Percentiles rank a stretch among this genome's conserved stretches.
Conservation (phyloP, 768 basidiomycete genomes). For the Calocybe cyanea region DNA sequence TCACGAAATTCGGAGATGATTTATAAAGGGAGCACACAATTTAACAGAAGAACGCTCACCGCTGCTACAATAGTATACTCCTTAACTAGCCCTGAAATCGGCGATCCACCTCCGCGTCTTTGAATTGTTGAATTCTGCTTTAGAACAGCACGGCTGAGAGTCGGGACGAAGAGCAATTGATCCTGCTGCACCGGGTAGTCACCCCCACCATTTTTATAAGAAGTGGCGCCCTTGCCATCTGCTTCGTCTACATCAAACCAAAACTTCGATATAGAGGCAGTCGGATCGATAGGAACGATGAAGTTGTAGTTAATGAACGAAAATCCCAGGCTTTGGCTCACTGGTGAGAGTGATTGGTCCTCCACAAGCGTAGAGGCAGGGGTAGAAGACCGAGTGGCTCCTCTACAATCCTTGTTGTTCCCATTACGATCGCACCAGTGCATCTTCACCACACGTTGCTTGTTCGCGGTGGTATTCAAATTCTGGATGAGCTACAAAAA, state of each 20-base stretch:
- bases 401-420: constrained; percentile 27
- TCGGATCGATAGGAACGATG: constrained; percentile 35
- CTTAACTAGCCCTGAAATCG: constrained; percentile 20
- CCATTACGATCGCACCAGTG: constrained; percentile 41
- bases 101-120: constrained; percentile 22
- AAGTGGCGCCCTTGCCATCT: constrained; percentile 32
- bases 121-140: constrained; percentile 11
- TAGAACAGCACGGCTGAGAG: constrained; percentile 27
- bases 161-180: constrained; percentile 38
- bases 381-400: constrained; percentile 28
- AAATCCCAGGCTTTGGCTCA: constrained; percentile 30
- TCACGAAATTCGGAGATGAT: too few species aligned
- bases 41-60: constrained; percentile 14
- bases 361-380: constrained; percentile 27
- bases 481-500: constrained; percentile 30
- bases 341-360: constrained; percentile 32
- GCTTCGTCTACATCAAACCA: constrained; percentile 48
- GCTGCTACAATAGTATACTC: constrained; percentile 23
- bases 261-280: constrained; percentile 42
- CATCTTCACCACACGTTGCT: constrained; percentile 36
- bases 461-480: constrained; percentile 28
- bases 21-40: neutral
- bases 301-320: constrained; percentile 40
- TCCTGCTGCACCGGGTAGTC: constrained; percentile 42
- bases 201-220: constrained; percentile 38